phyloP scores from a whole-genome alignment of 2,329 filamentous ascomycete species.

The Penicillium sp. region DNA sequence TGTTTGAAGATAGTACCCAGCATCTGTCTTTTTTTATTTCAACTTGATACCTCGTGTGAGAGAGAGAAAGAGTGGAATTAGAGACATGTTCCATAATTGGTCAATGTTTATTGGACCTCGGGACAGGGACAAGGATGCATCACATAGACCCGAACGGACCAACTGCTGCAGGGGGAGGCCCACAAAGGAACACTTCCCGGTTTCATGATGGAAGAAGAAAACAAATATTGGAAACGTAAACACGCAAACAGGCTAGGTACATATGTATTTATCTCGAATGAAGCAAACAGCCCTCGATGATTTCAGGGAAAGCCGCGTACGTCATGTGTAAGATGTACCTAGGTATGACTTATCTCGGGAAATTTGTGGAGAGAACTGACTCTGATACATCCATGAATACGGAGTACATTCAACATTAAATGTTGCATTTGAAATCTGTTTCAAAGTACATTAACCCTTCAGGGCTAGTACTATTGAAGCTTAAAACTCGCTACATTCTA shows the following conservation, averaged over 20 bases:
- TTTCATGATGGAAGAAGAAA: constrained; percentile 9
- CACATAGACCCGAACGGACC: constrained; percentile 1
- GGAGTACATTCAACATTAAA: background rate
- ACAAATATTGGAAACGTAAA: no score
- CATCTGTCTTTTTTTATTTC: background rate
- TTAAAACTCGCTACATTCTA: background rate
- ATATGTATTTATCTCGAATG: background rate
- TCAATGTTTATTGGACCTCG: background rate
- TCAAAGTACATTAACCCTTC: background rate
- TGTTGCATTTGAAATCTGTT: background rate
- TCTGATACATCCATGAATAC: background rate
- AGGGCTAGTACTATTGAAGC: background rate
- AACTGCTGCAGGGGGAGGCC: constrained; percentile 11
- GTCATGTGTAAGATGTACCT: background rate
- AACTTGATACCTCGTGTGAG: background rate
- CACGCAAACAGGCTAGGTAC: background rate
- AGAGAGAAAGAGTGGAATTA: background rate
- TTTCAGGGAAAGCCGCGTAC: background rate
- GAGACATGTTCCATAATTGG: background rate
- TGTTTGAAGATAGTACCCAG: background rate
- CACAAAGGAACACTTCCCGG: constrained; percentile 7
- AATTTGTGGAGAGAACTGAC: background rate
- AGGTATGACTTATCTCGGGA: background rate
- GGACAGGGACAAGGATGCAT: constrained; percentile 2
- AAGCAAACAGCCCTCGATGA: background rate